Evolutionary conservation across 108 stramenopile genomes (phyloP).

Genomic region (Cyclotella atomus): DNA sequence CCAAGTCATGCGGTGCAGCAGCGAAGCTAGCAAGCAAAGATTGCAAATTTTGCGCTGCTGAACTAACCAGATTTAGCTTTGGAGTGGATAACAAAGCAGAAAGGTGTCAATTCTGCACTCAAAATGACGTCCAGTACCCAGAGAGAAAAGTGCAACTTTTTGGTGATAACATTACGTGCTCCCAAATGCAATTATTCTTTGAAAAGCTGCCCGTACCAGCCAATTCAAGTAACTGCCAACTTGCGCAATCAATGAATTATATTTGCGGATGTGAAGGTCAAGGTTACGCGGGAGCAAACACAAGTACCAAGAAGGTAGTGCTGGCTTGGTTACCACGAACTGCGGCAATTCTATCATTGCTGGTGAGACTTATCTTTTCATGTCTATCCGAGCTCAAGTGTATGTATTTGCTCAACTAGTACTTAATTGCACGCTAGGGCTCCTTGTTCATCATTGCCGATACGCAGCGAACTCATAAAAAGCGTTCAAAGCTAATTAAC

Average conservation of each 20-base stretch:
- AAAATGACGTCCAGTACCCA: slow-evolving; percentile 13
- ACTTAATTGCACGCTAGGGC: background rate
- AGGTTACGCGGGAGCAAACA: slow-evolving; percentile 25
- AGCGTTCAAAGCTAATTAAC: background rate
- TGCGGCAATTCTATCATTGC: slow-evolving; percentile 12
- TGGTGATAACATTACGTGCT: slow-evolving; percentile 1
- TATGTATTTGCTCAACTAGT: background rate
- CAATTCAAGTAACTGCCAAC: slow-evolving; percentile 6
- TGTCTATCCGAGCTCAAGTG: background rate
- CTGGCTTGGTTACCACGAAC: slow-evolving; percentile 30
- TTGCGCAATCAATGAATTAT: slow-evolving; percentile 21
- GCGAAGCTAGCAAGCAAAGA: background rate
- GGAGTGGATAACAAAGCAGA: slow-evolving; percentile 9
- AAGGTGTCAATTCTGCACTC: slow-evolving; percentile 3
- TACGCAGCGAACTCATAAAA: background rate
- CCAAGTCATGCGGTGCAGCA: background rate
- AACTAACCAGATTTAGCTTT: background rate
- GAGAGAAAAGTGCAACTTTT: slow-evolving; percentile 5
- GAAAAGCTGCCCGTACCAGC: background rate
- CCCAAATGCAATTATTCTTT: slow-evolving; percentile 1
- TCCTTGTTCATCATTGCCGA: slow-evolving; percentile 18
- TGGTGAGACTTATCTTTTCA: slow-evolving; percentile 6
- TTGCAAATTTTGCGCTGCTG: background rate
- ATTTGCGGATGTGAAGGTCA: slow-evolving; percentile 28
- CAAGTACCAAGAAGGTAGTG: background rate